Conservation (phyloP, 2,329 filamentous ascomycete genomes). For the Leptographium lundbergii region DNA sequence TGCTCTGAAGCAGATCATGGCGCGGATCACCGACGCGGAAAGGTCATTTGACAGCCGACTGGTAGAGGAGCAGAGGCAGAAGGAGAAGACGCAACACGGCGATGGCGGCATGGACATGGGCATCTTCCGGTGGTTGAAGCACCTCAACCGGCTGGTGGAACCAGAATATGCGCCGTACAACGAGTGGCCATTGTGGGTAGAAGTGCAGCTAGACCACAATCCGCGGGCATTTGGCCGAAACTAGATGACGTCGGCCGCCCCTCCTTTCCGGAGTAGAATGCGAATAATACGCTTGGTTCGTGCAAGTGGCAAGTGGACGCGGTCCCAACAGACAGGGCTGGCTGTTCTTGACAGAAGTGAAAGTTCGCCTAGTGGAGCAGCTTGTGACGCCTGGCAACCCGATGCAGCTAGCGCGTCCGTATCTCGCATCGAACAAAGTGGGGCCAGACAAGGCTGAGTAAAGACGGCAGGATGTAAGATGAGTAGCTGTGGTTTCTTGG, state of each 20-base stretch:
- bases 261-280: not conserved
- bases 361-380: not conserved
- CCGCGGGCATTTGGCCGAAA: constrained; percentile 28
- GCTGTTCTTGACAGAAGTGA: too few relatives aligned
- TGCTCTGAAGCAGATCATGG: constrained; percentile 41
- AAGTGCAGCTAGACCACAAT: constrained; percentile 33
- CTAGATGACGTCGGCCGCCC: too few relatives aligned
- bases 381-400: not conserved
- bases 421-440: not conserved
- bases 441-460: not conserved
- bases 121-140: constrained; percentile 35
- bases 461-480: not conserved
- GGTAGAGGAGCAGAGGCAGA: constrained; percentile 15
- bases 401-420: not conserved
- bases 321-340: too few relatives aligned
- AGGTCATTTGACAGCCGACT: not conserved
- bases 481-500: too few relatives aligned
- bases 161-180: constrained; percentile 32
- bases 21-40: constrained; percentile 24
- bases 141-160: constrained; percentile 35
- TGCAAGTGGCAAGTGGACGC: too few relatives aligned
- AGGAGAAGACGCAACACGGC: not conserved
- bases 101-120: constrained; percentile 25
- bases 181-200: constrained; percentile 42
- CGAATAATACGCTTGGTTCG: not conserved